Percentiles rank a stretch among this genome's conserved stretches.
Conservation (phyloP, 495 filamentous ascomycete species). For the Penicillium tannophilum region DNA sequence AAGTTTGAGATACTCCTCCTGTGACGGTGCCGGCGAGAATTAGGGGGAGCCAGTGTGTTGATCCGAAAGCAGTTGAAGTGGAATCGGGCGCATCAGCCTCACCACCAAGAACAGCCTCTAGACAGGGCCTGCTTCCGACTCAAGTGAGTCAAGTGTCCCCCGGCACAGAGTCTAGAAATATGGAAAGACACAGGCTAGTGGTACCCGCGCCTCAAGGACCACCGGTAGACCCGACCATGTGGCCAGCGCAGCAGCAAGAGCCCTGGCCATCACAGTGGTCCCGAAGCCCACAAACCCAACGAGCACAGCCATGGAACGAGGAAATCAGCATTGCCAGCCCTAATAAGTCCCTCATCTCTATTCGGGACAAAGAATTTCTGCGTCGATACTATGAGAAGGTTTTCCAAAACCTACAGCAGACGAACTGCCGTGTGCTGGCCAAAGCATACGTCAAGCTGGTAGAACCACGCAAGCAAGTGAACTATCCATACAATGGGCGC, state of each 20-base stretch:
- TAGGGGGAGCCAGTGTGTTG: neutral
- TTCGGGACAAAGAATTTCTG: constrained; percentile 55
- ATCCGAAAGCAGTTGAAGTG: constrained; percentile 12
- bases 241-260: constrained; percentile 12
- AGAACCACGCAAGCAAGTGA: constrained; percentile 81
- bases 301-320: constrained; percentile 28
- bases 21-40: neutral
- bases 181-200: constrained; percentile 4
- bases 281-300: constrained; percentile 10
- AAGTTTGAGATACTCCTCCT: constrained; percentile 15
- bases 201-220: constrained; percentile 3
- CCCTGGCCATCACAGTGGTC: constrained; percentile 8
- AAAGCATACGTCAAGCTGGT: constrained; percentile 82
- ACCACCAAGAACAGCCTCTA: constrained; percentile 1
- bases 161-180: neutral
- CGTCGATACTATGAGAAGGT: constrained; percentile 62
- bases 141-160: constrained; percentile 10
- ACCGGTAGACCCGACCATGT: constrained; percentile 13
- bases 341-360: constrained; percentile 44
- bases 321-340: constrained; percentile 34
- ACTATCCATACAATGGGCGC: constrained; percentile 73
- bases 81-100: constrained; percentile 7
- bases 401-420: constrained; percentile 71
- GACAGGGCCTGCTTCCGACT: constrained; percentile 3
- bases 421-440: constrained; percentile 64